These are phyloP conservation scores for Histomonas meleagridis DNA, from an alignment of 208 protist species.

Conservation along the genomic window DNA sequence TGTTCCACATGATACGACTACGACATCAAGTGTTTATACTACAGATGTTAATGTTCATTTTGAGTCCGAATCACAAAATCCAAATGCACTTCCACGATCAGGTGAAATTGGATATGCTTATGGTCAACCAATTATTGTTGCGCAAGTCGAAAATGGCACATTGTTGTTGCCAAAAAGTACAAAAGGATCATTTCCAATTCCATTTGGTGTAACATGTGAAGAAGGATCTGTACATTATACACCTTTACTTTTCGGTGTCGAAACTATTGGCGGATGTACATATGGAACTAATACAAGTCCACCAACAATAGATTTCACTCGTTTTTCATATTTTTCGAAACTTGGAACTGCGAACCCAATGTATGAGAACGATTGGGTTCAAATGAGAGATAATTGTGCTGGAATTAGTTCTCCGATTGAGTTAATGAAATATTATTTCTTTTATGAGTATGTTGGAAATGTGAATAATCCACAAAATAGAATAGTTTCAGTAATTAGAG, in stretches of 20 bases:
- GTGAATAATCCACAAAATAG: neutral
- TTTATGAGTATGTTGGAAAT: neutral
- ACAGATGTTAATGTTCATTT: neutral
- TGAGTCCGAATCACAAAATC: neutral
- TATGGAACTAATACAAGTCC: neutral
- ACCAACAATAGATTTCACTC: neutral
- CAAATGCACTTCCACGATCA: neutral
- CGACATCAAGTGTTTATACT: neutral
- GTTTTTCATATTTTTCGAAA: neutral
- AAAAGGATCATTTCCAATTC: neutral
- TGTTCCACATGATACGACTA: neutral
- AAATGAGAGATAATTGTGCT: neutral
- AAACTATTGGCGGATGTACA: neutral
- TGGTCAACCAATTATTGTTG: neutral
- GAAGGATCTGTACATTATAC: neutral
- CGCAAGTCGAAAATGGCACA: neutral
- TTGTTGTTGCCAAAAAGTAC: neutral
- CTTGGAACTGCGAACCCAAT: neutral
- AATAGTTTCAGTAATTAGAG: neutral
- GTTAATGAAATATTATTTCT: too few species aligned
- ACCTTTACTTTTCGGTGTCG: neutral
- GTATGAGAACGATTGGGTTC: neutral
- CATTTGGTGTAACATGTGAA: neutral
- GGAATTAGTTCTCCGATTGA: neutral
- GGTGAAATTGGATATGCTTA: neutral